Evolutionary conservation across 768 basidiomycete genomes (phyloP).

Genomic region (Guyanaporus albipodus): DNA sequence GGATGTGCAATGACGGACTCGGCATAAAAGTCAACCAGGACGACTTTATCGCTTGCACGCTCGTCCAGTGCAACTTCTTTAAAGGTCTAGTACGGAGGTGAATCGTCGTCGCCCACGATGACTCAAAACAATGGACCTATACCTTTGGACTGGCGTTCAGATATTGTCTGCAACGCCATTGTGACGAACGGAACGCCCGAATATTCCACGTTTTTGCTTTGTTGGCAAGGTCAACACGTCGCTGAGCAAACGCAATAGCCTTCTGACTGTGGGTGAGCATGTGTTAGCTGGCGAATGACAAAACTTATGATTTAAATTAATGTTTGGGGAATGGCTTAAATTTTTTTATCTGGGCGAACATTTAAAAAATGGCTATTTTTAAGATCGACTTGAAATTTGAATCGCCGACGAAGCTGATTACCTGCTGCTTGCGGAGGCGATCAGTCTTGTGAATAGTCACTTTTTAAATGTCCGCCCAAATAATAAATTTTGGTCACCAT

Average conservation of each 20-base stretch:
- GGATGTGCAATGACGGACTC: constrained; percentile 48
- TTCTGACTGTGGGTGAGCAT: constrained; percentile 17
- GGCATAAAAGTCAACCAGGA: constrained; percentile 79
- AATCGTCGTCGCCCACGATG: background rate
- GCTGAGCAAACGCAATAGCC: constrained; percentile 1
- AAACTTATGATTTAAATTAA: too few relatives aligned
- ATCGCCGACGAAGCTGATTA: too few relatives aligned
- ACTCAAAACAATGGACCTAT: background rate
- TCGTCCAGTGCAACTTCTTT: constrained; percentile 27
- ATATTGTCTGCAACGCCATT: constrained; percentile 34
- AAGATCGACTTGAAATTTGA: too few relatives aligned
- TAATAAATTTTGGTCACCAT: too few relatives aligned
- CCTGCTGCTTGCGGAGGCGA: too few relatives aligned
- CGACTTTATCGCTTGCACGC: constrained; percentile 44
- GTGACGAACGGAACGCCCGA: constrained; percentile 41
- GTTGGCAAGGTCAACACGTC: constrained; percentile 1
- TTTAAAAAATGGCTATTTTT: too few relatives aligned
- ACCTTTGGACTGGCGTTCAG: constrained; percentile 45
- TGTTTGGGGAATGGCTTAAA: too few relatives aligned
- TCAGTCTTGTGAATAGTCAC: too few relatives aligned
- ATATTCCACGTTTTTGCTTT: constrained; percentile 23
- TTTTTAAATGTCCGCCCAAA: too few relatives aligned
- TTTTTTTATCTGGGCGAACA: too few relatives aligned
- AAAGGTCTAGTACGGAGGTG: constrained; percentile 33
- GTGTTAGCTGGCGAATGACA: background rate